Base-by-base conservation (phyloP, 148 eudicot genomes). In the Fagopyrum tataricum region DNA sequence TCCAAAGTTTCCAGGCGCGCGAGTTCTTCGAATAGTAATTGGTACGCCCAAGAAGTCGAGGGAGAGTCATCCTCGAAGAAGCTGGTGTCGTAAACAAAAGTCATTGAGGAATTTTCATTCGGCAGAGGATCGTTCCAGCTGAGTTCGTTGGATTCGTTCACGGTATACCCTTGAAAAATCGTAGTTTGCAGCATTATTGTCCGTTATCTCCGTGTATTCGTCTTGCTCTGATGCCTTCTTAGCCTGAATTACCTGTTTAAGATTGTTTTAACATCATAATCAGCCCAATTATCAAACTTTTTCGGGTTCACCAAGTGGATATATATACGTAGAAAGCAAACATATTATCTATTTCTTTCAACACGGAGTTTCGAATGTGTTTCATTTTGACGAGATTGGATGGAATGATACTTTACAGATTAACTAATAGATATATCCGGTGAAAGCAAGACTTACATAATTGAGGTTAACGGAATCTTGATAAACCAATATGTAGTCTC, bases 401-500 rank as follows among this genome's bases (percentile, higher is more conserved):
- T n/a, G n/a, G n/a, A n/a, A n/a, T n/a, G n/a, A n/a, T n/a, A n/a
- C n/a, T n/a, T n/a, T n/a, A n/a, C n/a, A n/a, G 26, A 40, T 2
- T 47, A 17, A 11, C 39, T 17, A 31, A 21, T 51, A 62, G 58
- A 15, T 44, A 23, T 55, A 55, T 55, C 61, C 10, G 7, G 66
- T 24, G 10, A 40, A 47, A 48, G 46, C 3, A 59, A 55, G 71
- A 70, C 82, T 78, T 76, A 90, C 96, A 77, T 90, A 90, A 70
- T 82, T 86, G 24, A 76, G 82, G 82, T 84, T 82, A 11, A 73
- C 75, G 3, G 74, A 74, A 67, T 88, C 92, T 83, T 85, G 89
- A 75, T 85, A 88, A 74, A 90, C 64, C 85, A 81, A 76, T 43
- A 90, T 81, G 76, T 81, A 85, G 84, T 90, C 96, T 73, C 96